Evolutionary conservation across 2,329 filamentous ascomycete species (phyloP), one percentile per base, ranked within the genome.

Genomic region (Monosporascus sp.): DNA sequence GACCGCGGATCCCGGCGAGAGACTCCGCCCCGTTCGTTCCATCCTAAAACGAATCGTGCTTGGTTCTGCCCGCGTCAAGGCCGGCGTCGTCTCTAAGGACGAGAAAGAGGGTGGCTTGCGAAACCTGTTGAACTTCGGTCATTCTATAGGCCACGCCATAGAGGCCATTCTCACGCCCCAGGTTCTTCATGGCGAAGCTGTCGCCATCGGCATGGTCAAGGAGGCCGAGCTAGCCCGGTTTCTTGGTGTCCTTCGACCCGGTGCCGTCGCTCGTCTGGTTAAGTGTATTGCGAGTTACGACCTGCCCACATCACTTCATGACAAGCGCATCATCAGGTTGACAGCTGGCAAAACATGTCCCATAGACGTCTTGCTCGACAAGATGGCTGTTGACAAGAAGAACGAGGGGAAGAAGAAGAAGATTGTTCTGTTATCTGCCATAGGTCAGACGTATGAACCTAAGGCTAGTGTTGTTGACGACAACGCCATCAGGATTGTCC

Each of bases 311-410:
- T 91, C 91, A 0, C 72, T 97, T 8, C 80, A 87, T 37, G 92
- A 99, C 72, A 89, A 91, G 68, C 84, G 86, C 31, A 86, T 99
- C 44, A 81, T 87, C 44, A 89, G 87, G 64, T 75, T 94, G 57
- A 92, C 91, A 5, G 92, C 91, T 2, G 89, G 88, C 51, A 97
- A 96, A 72, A 79, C 84, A 59, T 99, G 94, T 68, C 87, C 89
- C 0, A 89, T 97, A 2, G 89, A 97, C 62, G 81, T 88, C 37
- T 73, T 99, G 50, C 79, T 99, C 53, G 81, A 87, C 60, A 96
- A 96, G 69, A 99, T 99, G 94, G 91, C 88, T 0, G 88, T 99
- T 8, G 94, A 99, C 74, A 99, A 99, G 81, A 99, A 99, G 78
- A 99, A 99, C 60, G 89, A 96, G 45, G 94, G 94, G 2, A 83